A percentile compares a stretch with the other conserved stretches of the same genome.
phyloP scores from a whole-genome alignment of 805 yeast species.

The Brettanomyces naardenensis region DNA sequence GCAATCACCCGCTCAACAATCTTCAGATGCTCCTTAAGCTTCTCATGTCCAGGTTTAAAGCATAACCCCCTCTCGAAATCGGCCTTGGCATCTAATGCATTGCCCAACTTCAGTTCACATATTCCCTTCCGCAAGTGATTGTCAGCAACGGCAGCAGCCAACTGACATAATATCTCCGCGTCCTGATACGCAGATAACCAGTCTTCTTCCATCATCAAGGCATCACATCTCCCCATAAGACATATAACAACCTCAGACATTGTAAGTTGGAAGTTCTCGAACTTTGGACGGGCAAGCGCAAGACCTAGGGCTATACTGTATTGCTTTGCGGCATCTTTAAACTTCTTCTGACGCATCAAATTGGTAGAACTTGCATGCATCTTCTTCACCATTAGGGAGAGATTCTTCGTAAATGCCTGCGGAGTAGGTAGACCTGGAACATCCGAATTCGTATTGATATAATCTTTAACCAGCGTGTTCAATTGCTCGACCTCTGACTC shows the following conservation, averaged over 20 bases:
- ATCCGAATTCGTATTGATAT: slow-evolving; percentile 35
- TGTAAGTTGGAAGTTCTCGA: slow-evolving; percentile 67
- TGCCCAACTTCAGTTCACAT: slow-evolving; percentile 52
- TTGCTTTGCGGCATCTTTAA: slow-evolving; percentile 54
- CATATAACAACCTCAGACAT: slow-evolving; percentile 60
- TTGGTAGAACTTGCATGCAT: slow-evolving; percentile 57
- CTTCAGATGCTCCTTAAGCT: slow-evolving; percentile 40
- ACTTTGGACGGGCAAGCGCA: slow-evolving; percentile 59
- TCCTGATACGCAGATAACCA: slow-evolving; percentile 59
- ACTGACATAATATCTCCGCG: slow-evolving; percentile 54
- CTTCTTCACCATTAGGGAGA: slow-evolving; percentile 53
- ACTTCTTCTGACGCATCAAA: slow-evolving; percentile 46
- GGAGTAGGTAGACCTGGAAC: slow-evolving; percentile 49
- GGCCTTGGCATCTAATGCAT: slow-evolving; percentile 51
- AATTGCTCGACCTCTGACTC: slow-evolving; percentile 26
- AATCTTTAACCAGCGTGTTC: slow-evolving; percentile 30
- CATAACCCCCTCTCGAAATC: slow-evolving; percentile 69
- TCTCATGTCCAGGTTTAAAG: slow-evolving; percentile 46
- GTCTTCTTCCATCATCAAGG: slow-evolving; percentile 47
- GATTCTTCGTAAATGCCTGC: slow-evolving; percentile 46
- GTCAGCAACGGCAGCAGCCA: slow-evolving; percentile 56
- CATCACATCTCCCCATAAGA: slow-evolving; percentile 65
- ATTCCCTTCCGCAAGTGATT: slow-evolving; percentile 68
- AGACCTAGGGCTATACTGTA: slow-evolving; percentile 60
- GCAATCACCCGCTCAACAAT: slow-evolving; percentile 39